Base-by-base conservation (phyloP, 805 yeast genomes). In the Starmerella lactis-condensi region DNA sequence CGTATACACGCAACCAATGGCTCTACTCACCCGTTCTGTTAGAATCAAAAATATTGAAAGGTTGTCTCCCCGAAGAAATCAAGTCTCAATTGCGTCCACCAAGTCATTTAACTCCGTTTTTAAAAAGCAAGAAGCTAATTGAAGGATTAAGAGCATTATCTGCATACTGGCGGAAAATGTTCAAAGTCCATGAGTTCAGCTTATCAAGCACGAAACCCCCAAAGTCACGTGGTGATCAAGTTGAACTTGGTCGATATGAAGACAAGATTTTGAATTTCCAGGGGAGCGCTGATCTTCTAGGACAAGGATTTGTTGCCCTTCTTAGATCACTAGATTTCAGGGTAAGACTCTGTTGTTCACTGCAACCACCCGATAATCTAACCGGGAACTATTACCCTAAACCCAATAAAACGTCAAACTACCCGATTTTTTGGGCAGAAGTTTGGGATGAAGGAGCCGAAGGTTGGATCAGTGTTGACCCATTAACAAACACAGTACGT, bases 351-450 rank as follows among this genome's bases (percentile, higher is more conserved):
- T 71, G 82, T 0, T 72, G 74, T 43, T 83, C 94, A 1, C 46
- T 83, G 20, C 98, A 89, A 48, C 89, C 94, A 0, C 83, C 94
- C 0, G 94, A 89, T 48, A 77, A 39, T 15, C 31, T 39, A 4
- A 5, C 26, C 6, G 72, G 41, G 13, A 27, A 6, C 23, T 13
- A 27, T 10, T 18, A 6, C 15, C 6, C 11, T 13, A 27, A 27
- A 12, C 14, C 6, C 5, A 15, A 10, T n/a, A 6, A 5, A 5
- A 23, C 29, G n/a, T 26, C 35, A 2, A 24, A 21, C 3, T 16
- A 28, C 45, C 95, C 95, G 0, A 62, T 82, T 0, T 82, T 74
- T 47, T 89, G 98, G 98, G 72, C 72, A 15, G 98, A 89, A 50
- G 93, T 77, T 0, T 85, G 93, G 93, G 83, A 85, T 48, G 64